A percentile compares a stretch with the other conserved stretches of the same genome.
These are phyloP conservation scores for Fragilariopsis cylindrus DNA, from an alignment of 108 stramenopile genomes.

Conservation along the genomic window DNA sequence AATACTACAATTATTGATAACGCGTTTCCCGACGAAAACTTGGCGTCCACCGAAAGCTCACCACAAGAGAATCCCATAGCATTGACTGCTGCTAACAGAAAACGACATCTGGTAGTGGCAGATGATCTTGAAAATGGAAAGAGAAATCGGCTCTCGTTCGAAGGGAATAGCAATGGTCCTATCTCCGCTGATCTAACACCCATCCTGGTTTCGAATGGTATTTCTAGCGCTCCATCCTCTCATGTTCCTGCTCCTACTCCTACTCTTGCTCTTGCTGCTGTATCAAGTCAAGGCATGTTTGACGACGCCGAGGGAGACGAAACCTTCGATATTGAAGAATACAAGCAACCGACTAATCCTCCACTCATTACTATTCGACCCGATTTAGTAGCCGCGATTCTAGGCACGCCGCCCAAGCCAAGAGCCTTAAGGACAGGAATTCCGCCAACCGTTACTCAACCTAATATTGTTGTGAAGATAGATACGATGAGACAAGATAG, in stretches of 20 bases:
- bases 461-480: not conserved
- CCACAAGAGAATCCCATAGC: too few relatives aligned
- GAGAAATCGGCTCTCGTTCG: too few relatives aligned
- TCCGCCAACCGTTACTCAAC: not conserved
- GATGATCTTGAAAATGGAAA: too few relatives aligned
- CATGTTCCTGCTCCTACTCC: too few relatives aligned
- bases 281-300: conserved; percentile 22
- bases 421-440: not conserved
- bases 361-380: conserved; percentile 9
- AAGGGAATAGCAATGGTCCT: too few relatives aligned
- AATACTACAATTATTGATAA: not conserved
- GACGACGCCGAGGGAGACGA: conserved; percentile 37
- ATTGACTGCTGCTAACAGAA: too few relatives aligned
- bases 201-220: too few relatives aligned
- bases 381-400: conserved; percentile 29
- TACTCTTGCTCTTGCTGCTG: not conserved
- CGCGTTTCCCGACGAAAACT: too few relatives aligned
- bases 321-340: conserved; percentile 14
- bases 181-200: too few relatives aligned
- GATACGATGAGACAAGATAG: conserved; percentile 6
- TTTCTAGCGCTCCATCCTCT: too few relatives aligned
- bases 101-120: too few relatives aligned
- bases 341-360: conserved; percentile 4
- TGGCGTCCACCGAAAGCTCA: not conserved
- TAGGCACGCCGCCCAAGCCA: conserved; percentile 15